Percentiles rank a stretch among this genome's conserved stretches.
Evolutionary conservation across 2,329 filamentous ascomycete genomes (phyloP).

Genomic region (Alternaria sp.): DNA sequence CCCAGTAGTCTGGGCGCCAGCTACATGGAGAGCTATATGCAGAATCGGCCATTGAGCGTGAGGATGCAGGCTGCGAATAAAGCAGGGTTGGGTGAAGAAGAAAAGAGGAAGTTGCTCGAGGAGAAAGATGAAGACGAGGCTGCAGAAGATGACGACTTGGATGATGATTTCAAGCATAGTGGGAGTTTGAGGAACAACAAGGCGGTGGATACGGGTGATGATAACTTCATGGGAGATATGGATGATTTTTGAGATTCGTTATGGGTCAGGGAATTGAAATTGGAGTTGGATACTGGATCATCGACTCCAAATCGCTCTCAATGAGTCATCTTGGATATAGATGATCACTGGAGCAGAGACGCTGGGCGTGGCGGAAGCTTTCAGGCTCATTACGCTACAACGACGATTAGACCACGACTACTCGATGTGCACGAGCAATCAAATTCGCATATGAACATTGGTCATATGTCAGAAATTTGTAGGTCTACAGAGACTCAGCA

Average conservation of each 20-base stretch:
- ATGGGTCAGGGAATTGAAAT: not conserved
- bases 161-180: not conserved
- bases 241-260: constrained; percentile 39
- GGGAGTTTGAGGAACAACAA: not conserved
- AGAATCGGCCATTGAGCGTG: constrained; percentile 46
- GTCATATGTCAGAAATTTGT: not conserved
- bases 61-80: constrained; percentile 47
- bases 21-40: constrained; percentile 52
- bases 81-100: constrained; percentile 36
- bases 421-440: not conserved
- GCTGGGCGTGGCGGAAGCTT: not conserved
- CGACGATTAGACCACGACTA: not conserved
- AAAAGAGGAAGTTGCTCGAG: constrained; percentile 31
- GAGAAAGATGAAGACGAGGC: constrained; percentile 19
- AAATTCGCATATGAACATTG: not conserved
- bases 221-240: constrained; percentile 42
- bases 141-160: constrained; percentile 1
- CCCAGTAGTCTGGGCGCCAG: constrained; percentile 47
- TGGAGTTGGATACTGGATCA: not conserved
- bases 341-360: not conserved
- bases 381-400: not conserved
- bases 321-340: not conserved
- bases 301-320: not conserved
- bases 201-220: constrained; percentile 2
- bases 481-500: not conserved